These are phyloP conservation scores for Hyphodiscus sp. DNA, from an alignment of 2,329 filamentous ascomycete species.

Conservation along the genomic window DNA sequence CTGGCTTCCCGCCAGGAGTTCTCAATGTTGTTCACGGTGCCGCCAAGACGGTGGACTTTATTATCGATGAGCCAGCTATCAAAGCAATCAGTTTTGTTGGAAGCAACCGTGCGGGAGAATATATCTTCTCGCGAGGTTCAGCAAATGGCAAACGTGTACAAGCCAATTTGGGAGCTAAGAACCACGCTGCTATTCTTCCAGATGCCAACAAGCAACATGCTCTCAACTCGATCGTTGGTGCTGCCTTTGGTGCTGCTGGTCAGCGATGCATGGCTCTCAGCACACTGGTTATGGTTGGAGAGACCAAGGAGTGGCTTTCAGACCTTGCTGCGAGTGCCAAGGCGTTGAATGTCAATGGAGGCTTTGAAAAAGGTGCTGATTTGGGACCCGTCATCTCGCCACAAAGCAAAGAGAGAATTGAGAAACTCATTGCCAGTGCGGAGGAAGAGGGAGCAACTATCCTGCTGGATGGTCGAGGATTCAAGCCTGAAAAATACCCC, in stretches of 20 bases:
- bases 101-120: conserved; percentile 82
- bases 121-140: conserved; percentile 72
- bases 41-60: conserved; percentile 76
- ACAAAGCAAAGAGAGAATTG: conserved; percentile 72
- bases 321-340: conserved; percentile 74
- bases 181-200: conserved; percentile 76
- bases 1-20: conserved; percentile 75
- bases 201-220: conserved; percentile 90
- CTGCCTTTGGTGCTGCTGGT: conserved; percentile 77
- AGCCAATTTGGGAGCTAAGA: conserved; percentile 83
- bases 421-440: conserved; percentile 66
- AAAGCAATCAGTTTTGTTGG: conserved; percentile 85
- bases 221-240: conserved; percentile 75
- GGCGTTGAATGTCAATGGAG: conserved; percentile 67
- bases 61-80: conserved; percentile 77
- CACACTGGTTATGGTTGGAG: conserved; percentile 75
- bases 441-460: conserved; percentile 77
- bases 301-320: conserved; percentile 75
- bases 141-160: conserved; percentile 85
- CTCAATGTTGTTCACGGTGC: conserved; percentile 79
- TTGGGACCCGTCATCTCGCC: conserved; percentile 77
- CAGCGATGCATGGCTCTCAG: conserved; percentile 85
- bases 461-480: conserved; percentile 72
- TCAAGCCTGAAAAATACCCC: conserved; percentile 70
- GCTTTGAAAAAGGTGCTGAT: conserved; percentile 74